Percentiles rank a stretch among this genome's conserved stretches.
Conservation (phyloP, 805 yeast genomes). For the Lipomyces sp. region DNA sequence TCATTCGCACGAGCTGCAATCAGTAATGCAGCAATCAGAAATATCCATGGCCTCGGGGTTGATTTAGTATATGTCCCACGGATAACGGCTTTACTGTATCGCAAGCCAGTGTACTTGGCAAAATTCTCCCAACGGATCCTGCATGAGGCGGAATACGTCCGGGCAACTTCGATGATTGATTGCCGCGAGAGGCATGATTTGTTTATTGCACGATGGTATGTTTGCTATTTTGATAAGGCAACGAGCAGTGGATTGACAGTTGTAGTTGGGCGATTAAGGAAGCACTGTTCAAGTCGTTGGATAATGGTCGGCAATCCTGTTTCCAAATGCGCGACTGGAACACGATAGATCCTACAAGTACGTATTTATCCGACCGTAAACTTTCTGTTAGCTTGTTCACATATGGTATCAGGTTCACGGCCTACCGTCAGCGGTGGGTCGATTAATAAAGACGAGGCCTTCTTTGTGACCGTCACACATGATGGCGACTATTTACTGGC, state of each 20-base stretch:
- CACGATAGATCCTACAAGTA: slow-evolving; percentile 15
- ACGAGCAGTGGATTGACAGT: neutral
- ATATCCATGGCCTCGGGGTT: slow-evolving; percentile 24
- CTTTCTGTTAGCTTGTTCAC: neutral
- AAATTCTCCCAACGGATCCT: slow-evolving; percentile 25
- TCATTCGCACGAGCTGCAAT: neutral
- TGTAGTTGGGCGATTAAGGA: slow-evolving; percentile 37
- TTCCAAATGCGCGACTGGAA: slow-evolving; percentile 35
- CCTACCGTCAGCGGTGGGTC: neutral
- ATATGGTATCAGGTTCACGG: neutral
- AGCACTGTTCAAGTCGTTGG: slow-evolving; percentile 34
- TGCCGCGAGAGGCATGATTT: neutral
- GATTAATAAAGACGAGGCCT: slow-evolving; percentile 11
- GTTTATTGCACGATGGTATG: slow-evolving; percentile 34
- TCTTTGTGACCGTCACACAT: slow-evolving; percentile 30
- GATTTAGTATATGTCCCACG: slow-evolving; percentile 32
- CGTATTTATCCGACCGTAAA: neutral
- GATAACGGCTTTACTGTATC: slow-evolving; percentile 15
- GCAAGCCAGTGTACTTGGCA: slow-evolving; percentile 14
- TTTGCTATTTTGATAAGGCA: neutral
- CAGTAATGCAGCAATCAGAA: neutral
- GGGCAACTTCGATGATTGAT: neutral
- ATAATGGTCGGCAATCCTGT: slow-evolving; percentile 19
- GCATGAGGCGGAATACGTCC: slow-evolving; percentile 12
- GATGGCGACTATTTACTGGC: slow-evolving; percentile 36